phyloP scores from a whole-genome alignment of 768 basidiomycete species.

The Kwoniella pini region DNA sequence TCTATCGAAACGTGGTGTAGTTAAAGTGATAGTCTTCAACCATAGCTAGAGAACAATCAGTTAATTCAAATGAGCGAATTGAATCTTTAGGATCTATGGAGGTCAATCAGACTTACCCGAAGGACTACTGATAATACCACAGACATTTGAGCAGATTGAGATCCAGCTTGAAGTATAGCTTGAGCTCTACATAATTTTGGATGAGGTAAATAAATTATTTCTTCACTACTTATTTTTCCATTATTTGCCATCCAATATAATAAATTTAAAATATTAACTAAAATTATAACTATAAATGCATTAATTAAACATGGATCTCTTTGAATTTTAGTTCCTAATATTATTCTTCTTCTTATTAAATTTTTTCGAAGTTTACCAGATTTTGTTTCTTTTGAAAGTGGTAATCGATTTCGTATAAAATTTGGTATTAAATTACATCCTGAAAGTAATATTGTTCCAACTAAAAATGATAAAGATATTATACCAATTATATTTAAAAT shows the following conservation, averaged over 20 bases:
- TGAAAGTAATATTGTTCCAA: slow-evolving; percentile 6
- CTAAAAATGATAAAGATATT: not conserved
- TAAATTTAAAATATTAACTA: slow-evolving; percentile 12
- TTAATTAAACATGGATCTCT: slow-evolving; percentile 21
- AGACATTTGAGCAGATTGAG: slow-evolving; percentile 13
- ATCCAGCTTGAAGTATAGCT: slow-evolving; percentile 16
- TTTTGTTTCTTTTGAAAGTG: not conserved
- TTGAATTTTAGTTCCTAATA: not conserved
- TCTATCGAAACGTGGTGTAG: slow-evolving; percentile 5
- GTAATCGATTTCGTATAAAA: not conserved
- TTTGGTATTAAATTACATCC: not conserved
- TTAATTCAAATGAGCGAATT: too few species aligned
- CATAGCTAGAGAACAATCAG: slow-evolving; percentile 3
- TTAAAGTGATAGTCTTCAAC: slow-evolving; percentile 17
- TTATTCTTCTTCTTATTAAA: not conserved
- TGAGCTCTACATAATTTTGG: slow-evolving; percentile 11
- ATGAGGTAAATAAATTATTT: slow-evolving; percentile 10
- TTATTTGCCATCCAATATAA: slow-evolving; percentile 4
- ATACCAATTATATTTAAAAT: slow-evolving; percentile 13
- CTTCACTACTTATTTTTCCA: not conserved
- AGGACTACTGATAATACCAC: slow-evolving; percentile 10
- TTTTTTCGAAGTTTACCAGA: not conserved
- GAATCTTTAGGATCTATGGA: too few species aligned
- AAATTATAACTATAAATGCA: slow-evolving; percentile 19
- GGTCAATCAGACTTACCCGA: slow-evolving; percentile 18